Base-by-base conservation (phyloP, 1,139 yeast genomes). In the Yamadazyma kanchanaburiensis region DNA sequence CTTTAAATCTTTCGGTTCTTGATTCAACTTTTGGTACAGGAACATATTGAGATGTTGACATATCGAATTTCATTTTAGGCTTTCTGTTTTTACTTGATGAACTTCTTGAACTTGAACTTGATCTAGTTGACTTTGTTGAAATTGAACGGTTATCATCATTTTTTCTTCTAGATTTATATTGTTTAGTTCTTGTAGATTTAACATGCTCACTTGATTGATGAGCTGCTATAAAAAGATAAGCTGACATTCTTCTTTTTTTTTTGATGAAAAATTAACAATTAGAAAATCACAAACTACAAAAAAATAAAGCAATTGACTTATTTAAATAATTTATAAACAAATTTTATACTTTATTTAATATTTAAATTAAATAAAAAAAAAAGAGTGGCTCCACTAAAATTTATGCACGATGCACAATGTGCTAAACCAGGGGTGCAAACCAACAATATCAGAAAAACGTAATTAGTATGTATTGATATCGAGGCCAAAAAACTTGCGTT, bases 1-100 rank as follows among this genome's bases (percentile, higher is more conserved):
- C 22, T 27, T 53, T 51, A 37, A 44, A 55, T 17, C 38, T 45
- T 6, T 36, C 30, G 9, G 48, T 27, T 18, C 42, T 46, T 22
- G 28, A 37, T 24, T 50, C 59, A 24, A 40, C 37, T 1, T 40
- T 17, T 2, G 38, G 26, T 5, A 34, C 25, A 9, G 37, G 30
- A 15, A 40, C 34, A 26, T 42, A 42, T 6, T 26, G 27, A 9
- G 35, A 34, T 4, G 39, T 31, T 13, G 28, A 34, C 13, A 35
- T 31, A 26, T 43, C 43, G 20, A 39, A 37, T 22, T 24, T 33
- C 27, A 26, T 31, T 16, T 30, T 38, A 12, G 37, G 34, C 25
- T 25, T 38, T 7, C 18, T 11, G 8, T 18, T 28, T 11, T 20
- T 27, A 4, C 22, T 16, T 8, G 21, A 24, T 9, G 33, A 13